These are phyloP conservation scores for Clavispora santaluciae DNA, from an alignment of 805 yeast genomes.

Conservation along the genomic window DNA sequence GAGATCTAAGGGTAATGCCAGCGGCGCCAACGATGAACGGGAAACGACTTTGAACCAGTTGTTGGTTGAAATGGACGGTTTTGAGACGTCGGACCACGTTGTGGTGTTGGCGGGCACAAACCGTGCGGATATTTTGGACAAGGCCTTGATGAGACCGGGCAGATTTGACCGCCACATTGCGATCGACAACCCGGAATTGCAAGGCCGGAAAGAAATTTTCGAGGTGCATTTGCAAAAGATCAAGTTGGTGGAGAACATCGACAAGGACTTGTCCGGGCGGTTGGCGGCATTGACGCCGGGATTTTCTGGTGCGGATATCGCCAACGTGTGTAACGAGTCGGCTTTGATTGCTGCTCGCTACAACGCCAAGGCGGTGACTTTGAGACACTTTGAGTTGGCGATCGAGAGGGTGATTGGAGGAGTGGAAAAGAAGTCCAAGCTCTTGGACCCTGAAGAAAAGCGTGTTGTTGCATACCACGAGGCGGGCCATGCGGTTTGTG, in stretches of 20 bases:
- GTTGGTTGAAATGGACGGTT: conserved; percentile 95
- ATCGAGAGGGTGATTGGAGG: conserved; percentile 95
- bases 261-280: conserved; percentile 65
- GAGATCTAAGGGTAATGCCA: conserved; percentile 61
- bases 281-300: conserved; percentile 93
- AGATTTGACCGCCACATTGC: conserved; percentile 88
- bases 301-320: conserved; percentile 93
- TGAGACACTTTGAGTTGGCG: conserved; percentile 82
- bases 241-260: conserved; percentile 44
- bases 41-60: conserved; percentile 90
- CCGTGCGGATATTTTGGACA: conserved; percentile 85
- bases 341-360: conserved; percentile 88
- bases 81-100: conserved; percentile 80
- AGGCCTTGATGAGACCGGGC: conserved; percentile 90
- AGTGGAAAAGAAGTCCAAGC: conserved; percentile 78
- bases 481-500: conserved; percentile 96
- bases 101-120: conserved; percentile 95
- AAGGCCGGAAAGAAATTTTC: conserved; percentile 84
- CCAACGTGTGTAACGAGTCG: conserved; percentile 91
- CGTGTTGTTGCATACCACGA: conserved; percentile 88
- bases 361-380: conserved; percentile 55
- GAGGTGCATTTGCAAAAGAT: conserved; percentile 70
- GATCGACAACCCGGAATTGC: conserved; percentile 82
- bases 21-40: conserved; percentile 85
- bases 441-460: conserved; percentile 76